phyloP scores from a whole-genome alignment of 192 early-diverging fungal genomes.

The Funneliformis mosseae region DNA sequence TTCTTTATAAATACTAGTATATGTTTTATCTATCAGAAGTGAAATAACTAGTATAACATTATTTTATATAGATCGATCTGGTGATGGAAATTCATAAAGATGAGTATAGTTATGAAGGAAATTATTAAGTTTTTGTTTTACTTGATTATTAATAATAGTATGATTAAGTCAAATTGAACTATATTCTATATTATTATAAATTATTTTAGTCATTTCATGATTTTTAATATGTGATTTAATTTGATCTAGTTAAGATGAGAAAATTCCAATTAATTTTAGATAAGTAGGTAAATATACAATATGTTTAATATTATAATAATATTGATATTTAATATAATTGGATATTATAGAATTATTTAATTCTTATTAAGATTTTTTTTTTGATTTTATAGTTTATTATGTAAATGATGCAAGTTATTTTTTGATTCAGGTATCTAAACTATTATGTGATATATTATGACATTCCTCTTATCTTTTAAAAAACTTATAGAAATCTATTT shows the following conservation, averaged over 20 bases:
- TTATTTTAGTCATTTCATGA: background rate
- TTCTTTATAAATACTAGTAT: too few species aligned
- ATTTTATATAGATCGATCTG: too few species aligned
- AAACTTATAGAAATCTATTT: background rate
- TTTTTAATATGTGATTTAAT: background rate
- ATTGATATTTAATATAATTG: background rate
- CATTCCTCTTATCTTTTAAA: background rate
- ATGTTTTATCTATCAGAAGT: too few species aligned
- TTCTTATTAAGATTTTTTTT: background rate
- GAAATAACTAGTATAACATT: too few species aligned
- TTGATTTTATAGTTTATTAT: background rate
- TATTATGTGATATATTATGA: too few species aligned
- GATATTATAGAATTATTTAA: too few species aligned
- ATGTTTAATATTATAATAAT: background rate
- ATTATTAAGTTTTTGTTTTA: too few species aligned
- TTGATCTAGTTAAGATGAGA: background rate
- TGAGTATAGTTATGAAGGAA: too few species aligned
- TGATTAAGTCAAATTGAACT: too few species aligned
- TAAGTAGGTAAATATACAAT: background rate
- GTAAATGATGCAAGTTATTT: background rate
- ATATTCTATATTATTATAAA: background rate
- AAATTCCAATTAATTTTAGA: conserved; percentile 4
- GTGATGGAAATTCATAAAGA: too few species aligned
- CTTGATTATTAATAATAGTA: too few species aligned
- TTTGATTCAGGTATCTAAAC: background rate